Evolutionary conservation across 2,329 filamentous ascomycete species (phyloP).

Genomic region (Fusarium sp.): DNA sequence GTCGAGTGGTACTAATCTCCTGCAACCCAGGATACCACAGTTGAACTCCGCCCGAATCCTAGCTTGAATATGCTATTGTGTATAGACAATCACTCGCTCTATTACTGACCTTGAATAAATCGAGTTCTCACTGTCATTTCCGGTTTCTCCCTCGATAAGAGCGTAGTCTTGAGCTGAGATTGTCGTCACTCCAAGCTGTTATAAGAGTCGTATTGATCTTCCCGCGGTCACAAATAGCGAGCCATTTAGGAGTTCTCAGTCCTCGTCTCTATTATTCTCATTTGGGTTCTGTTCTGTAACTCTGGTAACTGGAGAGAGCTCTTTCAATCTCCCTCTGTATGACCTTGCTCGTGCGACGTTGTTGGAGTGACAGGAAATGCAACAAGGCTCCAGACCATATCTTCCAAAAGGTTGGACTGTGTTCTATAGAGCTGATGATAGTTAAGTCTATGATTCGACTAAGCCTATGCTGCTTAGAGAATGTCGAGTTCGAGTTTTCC

Average conservation of each 20-base stretch:
- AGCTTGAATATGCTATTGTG: no score
- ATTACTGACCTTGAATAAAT: not conserved
- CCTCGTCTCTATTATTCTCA: no score
- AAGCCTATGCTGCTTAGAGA: not conserved
- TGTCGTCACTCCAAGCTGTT: not conserved
- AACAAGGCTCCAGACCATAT: no score
- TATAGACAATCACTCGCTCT: no score
- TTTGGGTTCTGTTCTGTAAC: no score
- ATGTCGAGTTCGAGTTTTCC: no score
- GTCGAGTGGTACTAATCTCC: no score
- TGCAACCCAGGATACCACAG: no score
- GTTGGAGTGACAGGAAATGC: not conserved
- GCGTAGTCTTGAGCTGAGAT: not conserved
- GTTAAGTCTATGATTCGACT: accelerated
- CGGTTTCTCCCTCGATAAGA: not conserved
- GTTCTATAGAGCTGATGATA: accelerated
- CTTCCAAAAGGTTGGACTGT: not conserved
- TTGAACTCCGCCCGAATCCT: no score
- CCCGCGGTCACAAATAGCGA: not conserved
- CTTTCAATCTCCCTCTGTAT: not conserved
- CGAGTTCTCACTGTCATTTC: not conserved
- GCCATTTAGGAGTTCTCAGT: not conserved
- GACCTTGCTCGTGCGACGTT: not conserved
- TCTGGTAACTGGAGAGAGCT: not conserved
- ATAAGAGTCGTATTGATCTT: not conserved